phyloP scores from a whole-genome alignment of 495 filamentous ascomycete genomes.

The Penicillium riverlandense region DNA sequence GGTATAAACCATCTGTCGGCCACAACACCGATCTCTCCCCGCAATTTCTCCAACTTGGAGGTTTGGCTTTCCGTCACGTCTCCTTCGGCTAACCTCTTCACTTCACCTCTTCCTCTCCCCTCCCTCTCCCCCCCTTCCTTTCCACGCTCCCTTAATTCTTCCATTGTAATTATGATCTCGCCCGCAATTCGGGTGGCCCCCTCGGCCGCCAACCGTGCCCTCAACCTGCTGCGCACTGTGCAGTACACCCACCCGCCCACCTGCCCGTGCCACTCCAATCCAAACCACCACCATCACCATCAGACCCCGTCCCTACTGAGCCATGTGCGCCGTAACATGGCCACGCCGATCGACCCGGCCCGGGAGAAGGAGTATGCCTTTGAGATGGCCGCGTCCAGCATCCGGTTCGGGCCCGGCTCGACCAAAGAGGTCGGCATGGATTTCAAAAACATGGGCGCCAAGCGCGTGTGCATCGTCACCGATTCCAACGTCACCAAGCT shows the following conservation, averaged over 20 bases:
- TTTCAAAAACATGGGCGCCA: constrained; percentile 80
- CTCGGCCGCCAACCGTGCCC: constrained; percentile 68
- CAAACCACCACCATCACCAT: constrained; percentile 61
- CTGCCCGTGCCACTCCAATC: constrained; percentile 90
- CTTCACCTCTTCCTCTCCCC: constrained; percentile 1
- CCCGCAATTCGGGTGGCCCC: constrained; percentile 53
- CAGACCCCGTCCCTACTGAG: constrained; percentile 43
- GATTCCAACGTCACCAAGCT: constrained; percentile 72
- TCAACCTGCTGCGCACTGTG: constrained; percentile 76
- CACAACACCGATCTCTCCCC: constrained; percentile 18
- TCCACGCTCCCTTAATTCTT: constrained; percentile 4
- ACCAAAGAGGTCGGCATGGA: constrained; percentile 99
- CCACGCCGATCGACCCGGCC: constrained; percentile 63
- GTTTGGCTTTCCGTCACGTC: too few species aligned
- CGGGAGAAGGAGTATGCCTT: constrained; percentile 94
- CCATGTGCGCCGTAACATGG: constrained; percentile 54
- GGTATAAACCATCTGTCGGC: constrained; percentile 3
- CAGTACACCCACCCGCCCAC: constrained; percentile 84
- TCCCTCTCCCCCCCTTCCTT: constrained; percentile 9
- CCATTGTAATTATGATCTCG: constrained; percentile 32
- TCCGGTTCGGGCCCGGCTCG: constrained; percentile 88
- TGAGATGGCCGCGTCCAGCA: constrained; percentile 90
- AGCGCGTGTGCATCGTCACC: constrained; percentile 85
- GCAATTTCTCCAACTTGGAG: constrained; percentile 16
- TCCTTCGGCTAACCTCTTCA: not conserved